Evolutionary conservation across 1,139 yeast species (phyloP).

Genomic region (Saccharomycopsis hybrid): DNA sequence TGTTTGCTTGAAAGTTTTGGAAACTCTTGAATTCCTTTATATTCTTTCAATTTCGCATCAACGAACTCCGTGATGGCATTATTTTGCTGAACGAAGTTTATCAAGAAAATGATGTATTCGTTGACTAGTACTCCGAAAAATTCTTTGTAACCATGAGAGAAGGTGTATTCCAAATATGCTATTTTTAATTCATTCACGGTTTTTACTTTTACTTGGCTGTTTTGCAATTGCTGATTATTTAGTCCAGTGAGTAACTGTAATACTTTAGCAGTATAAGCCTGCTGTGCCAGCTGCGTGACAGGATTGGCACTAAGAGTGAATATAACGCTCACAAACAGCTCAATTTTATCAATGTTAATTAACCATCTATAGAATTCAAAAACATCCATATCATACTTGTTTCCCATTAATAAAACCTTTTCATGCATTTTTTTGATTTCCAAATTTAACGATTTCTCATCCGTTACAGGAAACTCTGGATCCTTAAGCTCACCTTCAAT

Average conservation of each 20-base stretch:
- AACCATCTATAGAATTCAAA: slow-evolving; percentile 3
- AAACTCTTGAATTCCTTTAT: background rate
- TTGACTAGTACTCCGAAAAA: slow-evolving; percentile 4
- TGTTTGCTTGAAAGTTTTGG: slow-evolving; percentile 11
- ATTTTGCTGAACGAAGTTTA: slow-evolving; percentile 12
- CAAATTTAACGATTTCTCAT: background rate
- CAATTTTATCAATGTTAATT: background rate
- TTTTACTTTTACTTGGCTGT: background rate
- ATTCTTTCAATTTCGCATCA: background rate
- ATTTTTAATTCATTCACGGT: slow-evolving; percentile 1
- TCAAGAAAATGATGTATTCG: background rate
- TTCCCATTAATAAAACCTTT: background rate
- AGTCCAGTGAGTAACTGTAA: background rate
- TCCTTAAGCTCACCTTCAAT: slow-evolving; percentile 4
- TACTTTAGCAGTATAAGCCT: no score
- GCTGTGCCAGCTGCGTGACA: no score
- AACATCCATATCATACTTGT: background rate
- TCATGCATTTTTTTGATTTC: slow-evolving; percentile 7
- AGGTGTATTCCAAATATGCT: slow-evolving; percentile 5
- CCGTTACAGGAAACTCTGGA: background rate
- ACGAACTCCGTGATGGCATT: background rate
- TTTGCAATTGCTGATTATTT: background rate
- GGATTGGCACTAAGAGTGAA: no score
- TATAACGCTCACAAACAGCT: background rate
- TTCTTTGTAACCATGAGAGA: background rate